Conservation (phyloP, 1,284 basidiomycete genomes). For the Jaminaea rosea region DNA sequence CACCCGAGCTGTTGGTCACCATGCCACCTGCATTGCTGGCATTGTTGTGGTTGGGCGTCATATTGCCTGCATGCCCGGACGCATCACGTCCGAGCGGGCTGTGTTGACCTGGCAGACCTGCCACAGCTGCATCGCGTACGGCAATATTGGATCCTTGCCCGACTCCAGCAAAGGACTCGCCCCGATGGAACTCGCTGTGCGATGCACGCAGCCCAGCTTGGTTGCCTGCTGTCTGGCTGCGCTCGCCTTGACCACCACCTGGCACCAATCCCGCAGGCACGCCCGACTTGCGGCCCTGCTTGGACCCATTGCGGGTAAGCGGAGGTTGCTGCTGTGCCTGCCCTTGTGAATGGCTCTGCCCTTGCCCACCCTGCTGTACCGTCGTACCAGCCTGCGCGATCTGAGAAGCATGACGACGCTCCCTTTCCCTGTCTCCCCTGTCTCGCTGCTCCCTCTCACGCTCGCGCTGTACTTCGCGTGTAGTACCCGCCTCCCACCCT, state of each 20-base stretch:
- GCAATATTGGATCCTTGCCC: conserved; percentile 37
- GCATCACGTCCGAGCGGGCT: conserved; percentile 11
- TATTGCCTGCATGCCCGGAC: conserved; percentile 23
- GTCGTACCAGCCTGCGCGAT: conserved; percentile 16
- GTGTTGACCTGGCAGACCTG: conserved; percentile 18
- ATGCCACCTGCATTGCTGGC: conserved; percentile 1
- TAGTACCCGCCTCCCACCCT: conserved; percentile 86
- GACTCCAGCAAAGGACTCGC: conserved; percentile 23
- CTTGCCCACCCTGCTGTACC: conserved; percentile 7
- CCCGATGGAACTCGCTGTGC: conserved; percentile 22
- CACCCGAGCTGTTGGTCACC: conserved; percentile 16
- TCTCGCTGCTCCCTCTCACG: conserved; percentile 45
- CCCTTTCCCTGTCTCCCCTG: conserved; percentile 24
- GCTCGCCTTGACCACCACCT: conserved; percentile 2
- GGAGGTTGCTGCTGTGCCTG: conserved; percentile 12
- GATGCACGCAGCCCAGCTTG: conserved; percentile 15
- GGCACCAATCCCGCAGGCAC: conserved; percentile 10
- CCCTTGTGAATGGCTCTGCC: too few relatives aligned
- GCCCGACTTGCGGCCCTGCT: conserved; percentile 34
- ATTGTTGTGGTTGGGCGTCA: conserved; percentile 14
- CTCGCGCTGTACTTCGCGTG: conserved; percentile 53
- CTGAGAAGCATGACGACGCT: conserved; percentile 12
- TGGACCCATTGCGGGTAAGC: conserved; percentile 28
- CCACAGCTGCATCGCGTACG: conserved; percentile 34
- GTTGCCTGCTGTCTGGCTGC: neutral